phyloP scores from a whole-genome alignment of 306 rosid genomes.

The Herpetospermum pedunculosum region DNA sequence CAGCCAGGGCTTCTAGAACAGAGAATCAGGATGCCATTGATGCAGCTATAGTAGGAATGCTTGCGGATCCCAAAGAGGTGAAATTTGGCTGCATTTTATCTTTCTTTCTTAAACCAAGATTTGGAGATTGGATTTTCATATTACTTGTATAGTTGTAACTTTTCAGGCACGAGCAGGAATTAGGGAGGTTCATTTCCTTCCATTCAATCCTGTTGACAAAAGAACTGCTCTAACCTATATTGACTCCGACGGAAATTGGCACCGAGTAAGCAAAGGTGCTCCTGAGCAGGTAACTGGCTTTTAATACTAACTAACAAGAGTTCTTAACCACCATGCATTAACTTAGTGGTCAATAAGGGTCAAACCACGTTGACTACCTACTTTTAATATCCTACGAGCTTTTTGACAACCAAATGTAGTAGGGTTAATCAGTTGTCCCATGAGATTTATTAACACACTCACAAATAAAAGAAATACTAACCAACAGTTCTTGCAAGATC shows the following conservation, averaged over 20 bases:
- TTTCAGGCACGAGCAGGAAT: conserved; percentile 87
- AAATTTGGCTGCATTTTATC: background rate
- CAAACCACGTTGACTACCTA: too few relatives aligned
- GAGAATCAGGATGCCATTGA: conserved; percentile 99
- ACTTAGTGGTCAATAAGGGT: too few relatives aligned
- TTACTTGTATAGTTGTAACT: conserved; percentile 2
- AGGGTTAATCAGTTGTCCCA: too few relatives aligned
- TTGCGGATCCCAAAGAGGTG: conserved; percentile 98
- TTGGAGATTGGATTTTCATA: background rate
- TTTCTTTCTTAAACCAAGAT: background rate
- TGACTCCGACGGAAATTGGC: conserved; percentile 83
- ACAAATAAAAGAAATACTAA: too few relatives aligned
- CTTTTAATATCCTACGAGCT: too few relatives aligned
- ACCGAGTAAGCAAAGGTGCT: conserved; percentile 93
- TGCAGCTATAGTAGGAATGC: conserved; percentile 98
- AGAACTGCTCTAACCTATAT: conserved; percentile 96
- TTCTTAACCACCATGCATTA: too few relatives aligned
- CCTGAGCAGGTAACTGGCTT: conserved; percentile 82
- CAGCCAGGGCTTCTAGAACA: conserved; percentile 97
- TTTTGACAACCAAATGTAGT: too few relatives aligned
- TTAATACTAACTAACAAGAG: too few relatives aligned
- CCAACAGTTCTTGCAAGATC: background rate
- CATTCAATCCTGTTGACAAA: conserved; percentile 96
- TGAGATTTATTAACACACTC: too few relatives aligned
- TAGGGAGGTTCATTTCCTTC: conserved; percentile 88